These are phyloP conservation scores for Flueggea neowawraea DNA, from an alignment of 441 rosid genomes.

Conservation along the genomic window DNA sequence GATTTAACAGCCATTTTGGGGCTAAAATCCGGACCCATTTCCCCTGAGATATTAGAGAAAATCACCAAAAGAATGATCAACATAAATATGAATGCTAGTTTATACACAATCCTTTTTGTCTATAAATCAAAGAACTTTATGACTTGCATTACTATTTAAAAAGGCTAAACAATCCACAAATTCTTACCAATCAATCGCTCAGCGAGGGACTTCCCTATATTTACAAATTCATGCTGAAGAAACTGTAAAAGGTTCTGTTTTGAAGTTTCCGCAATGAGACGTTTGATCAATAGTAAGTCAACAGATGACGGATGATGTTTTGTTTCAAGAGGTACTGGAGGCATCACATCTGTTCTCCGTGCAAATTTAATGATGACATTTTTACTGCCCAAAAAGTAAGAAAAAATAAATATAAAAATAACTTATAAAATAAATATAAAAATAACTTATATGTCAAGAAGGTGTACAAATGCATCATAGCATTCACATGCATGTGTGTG, in stretches of 20 bases:
- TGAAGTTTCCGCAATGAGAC: conserved; percentile 89
- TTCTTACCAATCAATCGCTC: conserved; percentile 79
- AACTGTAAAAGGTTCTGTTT: conserved; percentile 83
- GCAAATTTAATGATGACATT: conserved; percentile 82
- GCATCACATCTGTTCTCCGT: conserved; percentile 96
- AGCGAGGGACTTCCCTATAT: conserved; percentile 78
- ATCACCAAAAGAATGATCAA: neutral
- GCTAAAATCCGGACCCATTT: conserved; percentile 94
- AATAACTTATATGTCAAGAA: neutral
- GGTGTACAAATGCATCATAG: neutral
- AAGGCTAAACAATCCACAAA: conserved; percentile 1
- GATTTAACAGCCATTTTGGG: conserved; percentile 81
- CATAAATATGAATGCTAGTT: neutral
- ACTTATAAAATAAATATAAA: neutral
- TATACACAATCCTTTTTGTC: no score
- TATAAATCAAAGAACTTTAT: neutral
- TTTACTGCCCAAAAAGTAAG: conserved; percentile 49
- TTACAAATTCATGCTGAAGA: conserved; percentile 96
- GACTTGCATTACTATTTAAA: conserved; percentile 9
- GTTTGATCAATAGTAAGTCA: conserved; percentile 90
- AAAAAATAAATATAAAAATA: neutral
- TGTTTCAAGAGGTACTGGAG: conserved; percentile 94
- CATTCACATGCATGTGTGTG: neutral
- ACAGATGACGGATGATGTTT: conserved; percentile 98
- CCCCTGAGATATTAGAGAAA: conserved; percentile 46